phyloP scores from a whole-genome alignment of 2,329 filamentous ascomycete species.

The Claviceps paspali region DNA sequence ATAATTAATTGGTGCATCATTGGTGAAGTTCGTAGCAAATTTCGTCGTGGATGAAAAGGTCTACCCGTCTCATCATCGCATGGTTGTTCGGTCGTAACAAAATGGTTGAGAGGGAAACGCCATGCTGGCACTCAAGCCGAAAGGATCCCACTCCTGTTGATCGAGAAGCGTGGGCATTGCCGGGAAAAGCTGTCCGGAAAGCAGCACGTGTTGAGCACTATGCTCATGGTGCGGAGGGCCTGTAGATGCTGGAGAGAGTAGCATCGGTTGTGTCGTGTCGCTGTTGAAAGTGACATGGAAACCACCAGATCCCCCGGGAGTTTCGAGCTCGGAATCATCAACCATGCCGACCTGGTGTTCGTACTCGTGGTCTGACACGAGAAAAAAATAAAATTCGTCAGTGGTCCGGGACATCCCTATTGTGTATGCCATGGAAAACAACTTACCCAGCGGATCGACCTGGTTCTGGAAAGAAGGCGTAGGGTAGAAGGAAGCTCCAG shows the following conservation, averaged over 20 bases:
- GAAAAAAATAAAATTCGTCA: slow-evolving; percentile 52
- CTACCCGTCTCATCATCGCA: slow-evolving; percentile 19
- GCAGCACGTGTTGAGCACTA: slow-evolving; percentile 16
- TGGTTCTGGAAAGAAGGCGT: slow-evolving; percentile 78
- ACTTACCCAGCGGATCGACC: slow-evolving; percentile 90
- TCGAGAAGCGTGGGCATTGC: slow-evolving; percentile 52
- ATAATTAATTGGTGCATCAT: background rate
- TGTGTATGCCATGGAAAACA: slow-evolving; percentile 29
- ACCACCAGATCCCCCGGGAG: slow-evolving; percentile 46
- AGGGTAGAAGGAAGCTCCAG: slow-evolving; percentile 52
- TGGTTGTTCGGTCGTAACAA: slow-evolving; percentile 51
- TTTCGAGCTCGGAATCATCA: slow-evolving; percentile 64
- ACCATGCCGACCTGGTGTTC: slow-evolving; percentile 80
- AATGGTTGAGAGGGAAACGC: slow-evolving; percentile 79
- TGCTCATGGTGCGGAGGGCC: slow-evolving; percentile 24
- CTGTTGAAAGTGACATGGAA: slow-evolving; percentile 44
- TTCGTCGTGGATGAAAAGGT: too few species aligned
- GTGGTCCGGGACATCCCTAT: slow-evolving; percentile 33
- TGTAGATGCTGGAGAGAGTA: slow-evolving; percentile 26
- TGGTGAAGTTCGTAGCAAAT: background rate
- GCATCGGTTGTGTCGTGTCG: slow-evolving; percentile 25
- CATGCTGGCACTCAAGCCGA: slow-evolving; percentile 87
- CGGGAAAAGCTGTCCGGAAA: slow-evolving; percentile 34
- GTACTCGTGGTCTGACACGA: slow-evolving; percentile 81
- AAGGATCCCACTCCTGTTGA: slow-evolving; percentile 85